Base-by-base conservation (phyloP, 305 asterid genomes). In the Solanum hybrid region DNA sequence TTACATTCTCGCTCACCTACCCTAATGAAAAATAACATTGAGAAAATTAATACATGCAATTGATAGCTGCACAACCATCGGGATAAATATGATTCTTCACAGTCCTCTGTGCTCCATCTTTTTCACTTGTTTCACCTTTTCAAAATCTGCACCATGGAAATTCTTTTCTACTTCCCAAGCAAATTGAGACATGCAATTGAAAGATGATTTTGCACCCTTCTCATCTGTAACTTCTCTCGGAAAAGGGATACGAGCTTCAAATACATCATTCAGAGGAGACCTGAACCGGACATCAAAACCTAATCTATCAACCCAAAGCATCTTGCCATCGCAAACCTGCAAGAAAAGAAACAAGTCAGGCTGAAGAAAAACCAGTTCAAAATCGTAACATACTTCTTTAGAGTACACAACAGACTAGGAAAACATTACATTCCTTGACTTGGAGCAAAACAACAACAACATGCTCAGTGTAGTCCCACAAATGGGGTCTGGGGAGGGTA, bases 161-260 rank as follows among this genome's bases (percentile, higher is more conserved):
- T 95, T 96, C 95, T 95, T 97, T 90, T 97, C 99, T 80, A 96
- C 97, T 92, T 97, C 98, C 98, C 99, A 96, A 76, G 99, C 98
- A 86, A 95, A 96, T 92, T 97, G 99, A 90, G 98, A 95, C 99
- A 96, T 97, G 34, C 99, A 95, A 68, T 96, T 97, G 95, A 96
- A 97, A 89, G 99, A 95, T 89, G 99, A 97, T 95, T 96, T 97
- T 75, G 98, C 99, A 27, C 98, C 97, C 92, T 96, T 96, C 94
- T 94, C 99, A 11, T 96, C 98, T 0, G 94, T 89, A 76, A 97
- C 99, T 93, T 97, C 98, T 90, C 98, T 94, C 10, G 98, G 98
- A 92, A 97, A 97, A 91, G 99, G 99, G 90, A 97, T 96, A 80
- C 99, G 95, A 38, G 94, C 98, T 92, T 96, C 99, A 89, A 93